phyloP scores from a whole-genome alignment of 768 basidiomycete species.

The Sporobolomyces pararoseus region DNA sequence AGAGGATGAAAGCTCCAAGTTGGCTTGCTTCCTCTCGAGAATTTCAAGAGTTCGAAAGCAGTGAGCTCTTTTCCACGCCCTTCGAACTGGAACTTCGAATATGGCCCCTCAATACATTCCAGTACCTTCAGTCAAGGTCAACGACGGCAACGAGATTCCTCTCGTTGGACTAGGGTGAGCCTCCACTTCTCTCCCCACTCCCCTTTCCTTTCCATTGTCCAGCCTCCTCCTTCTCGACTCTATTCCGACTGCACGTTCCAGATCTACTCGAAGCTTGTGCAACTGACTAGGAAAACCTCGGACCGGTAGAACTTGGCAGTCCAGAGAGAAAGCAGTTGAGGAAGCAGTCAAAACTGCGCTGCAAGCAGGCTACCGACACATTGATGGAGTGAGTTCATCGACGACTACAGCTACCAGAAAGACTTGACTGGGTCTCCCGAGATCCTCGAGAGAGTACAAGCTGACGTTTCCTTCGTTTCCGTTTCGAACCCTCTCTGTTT shows the following conservation, averaged over 20 bases:
- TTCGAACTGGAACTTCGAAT: no score
- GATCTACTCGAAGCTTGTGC: background rate
- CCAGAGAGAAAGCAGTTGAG: slow-evolving; percentile 59
- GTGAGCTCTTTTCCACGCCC: no score
- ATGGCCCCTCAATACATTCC: slow-evolving; percentile 3
- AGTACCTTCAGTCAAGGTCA: slow-evolving; percentile 9
- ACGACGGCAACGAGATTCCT: background rate
- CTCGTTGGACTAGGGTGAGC: slow-evolving; percentile 13
- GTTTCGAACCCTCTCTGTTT: slow-evolving; percentile 10
- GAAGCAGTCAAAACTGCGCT: slow-evolving; percentile 71
- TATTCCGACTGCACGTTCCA: background rate
- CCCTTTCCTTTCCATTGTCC: no score
- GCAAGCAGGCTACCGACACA: slow-evolving; percentile 59
- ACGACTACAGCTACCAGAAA: no score
- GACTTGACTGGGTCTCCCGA: no score
- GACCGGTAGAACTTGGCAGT: slow-evolving; percentile 39
- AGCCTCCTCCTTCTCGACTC: background rate
- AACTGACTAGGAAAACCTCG: background rate
- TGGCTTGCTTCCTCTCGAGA: no score
- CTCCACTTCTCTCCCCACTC: no score
- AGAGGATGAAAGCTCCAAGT: no score
- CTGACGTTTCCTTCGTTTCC: background rate
- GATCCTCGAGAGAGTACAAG: background rate
- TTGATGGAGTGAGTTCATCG: slow-evolving; percentile 58
- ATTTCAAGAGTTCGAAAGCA: no score